Conservation (phyloP, 2,329 filamentous ascomycete species). For the Stagonosporopsis cucurbitacearum region DNA sequence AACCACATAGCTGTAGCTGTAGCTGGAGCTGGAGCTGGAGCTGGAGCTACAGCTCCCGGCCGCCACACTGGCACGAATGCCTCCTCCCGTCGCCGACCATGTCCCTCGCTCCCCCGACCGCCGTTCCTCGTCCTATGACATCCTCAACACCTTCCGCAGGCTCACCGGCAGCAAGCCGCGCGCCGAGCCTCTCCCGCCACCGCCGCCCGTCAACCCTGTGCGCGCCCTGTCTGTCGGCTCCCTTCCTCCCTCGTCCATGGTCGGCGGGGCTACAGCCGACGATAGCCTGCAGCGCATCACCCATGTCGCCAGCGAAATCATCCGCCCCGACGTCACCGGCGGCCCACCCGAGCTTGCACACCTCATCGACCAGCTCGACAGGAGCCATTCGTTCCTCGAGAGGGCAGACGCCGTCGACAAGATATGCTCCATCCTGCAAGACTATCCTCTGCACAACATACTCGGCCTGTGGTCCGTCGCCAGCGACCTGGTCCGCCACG, state of each 20-base stretch:
- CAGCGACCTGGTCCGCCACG: slow-evolving; percentile 46
- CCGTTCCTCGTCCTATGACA: slow-evolving; percentile 47
- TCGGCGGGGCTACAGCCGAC: slow-evolving; percentile 35
- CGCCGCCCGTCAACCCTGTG: slow-evolving; percentile 39
- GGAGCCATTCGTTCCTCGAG: slow-evolving; percentile 33
- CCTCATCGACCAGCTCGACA: slow-evolving; percentile 42
- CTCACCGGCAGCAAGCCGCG: slow-evolving; percentile 47
- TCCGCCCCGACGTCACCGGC: slow-evolving; percentile 36
- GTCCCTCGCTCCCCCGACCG: slow-evolving; percentile 48
- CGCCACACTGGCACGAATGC: slow-evolving; percentile 40
- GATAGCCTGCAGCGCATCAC: slow-evolving; percentile 36
- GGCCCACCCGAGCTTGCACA: slow-evolving; percentile 47
- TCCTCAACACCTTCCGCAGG: slow-evolving; percentile 48
- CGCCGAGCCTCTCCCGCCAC: slow-evolving; percentile 42
- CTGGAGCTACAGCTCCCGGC: background rate
- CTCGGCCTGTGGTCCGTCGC: slow-evolving; percentile 47
- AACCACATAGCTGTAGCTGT: slow-evolving; percentile 3
- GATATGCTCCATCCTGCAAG: slow-evolving; percentile 44
- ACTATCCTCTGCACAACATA: slow-evolving; percentile 47
- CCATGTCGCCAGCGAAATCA: slow-evolving; percentile 29
- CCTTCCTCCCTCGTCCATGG: slow-evolving; percentile 27
- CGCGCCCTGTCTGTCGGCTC: slow-evolving; percentile 39
- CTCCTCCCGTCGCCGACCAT: slow-evolving; percentile 44
- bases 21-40: too few species aligned
- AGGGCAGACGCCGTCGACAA: slow-evolving; percentile 41